These are phyloP conservation scores for Gracilaria gracilis DNA, from an alignment of 23 red algal genomes.

Conservation along the genomic window DNA sequence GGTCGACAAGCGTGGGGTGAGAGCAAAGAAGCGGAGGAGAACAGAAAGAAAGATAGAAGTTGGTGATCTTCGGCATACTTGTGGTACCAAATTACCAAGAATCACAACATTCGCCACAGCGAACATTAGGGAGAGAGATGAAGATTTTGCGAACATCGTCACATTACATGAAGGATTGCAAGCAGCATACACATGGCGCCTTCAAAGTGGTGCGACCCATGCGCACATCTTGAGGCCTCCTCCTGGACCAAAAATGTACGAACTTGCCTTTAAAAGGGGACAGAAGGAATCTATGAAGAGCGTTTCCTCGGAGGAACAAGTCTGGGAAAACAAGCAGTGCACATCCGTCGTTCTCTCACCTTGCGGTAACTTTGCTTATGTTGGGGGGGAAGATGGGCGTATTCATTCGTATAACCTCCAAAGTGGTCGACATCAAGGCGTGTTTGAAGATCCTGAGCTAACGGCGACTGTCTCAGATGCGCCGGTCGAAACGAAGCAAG, in stretches of 20 bases:
- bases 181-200: slow-evolving; percentile 87
- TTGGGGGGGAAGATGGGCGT: slow-evolving; percentile 76
- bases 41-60: slow-evolving; percentile 52
- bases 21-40: slow-evolving; percentile 37
- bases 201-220: slow-evolving; percentile 66
- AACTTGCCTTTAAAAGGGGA: slow-evolving; percentile 46
- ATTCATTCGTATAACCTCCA: slow-evolving; percentile 90
- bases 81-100: slow-evolving; percentile 53
- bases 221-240: slow-evolving; percentile 63
- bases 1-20: not conserved
- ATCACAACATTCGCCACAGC: slow-evolving; percentile 68
- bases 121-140: slow-evolving; percentile 65
- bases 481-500: not conserved
- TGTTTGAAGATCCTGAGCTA: slow-evolving; percentile 41
- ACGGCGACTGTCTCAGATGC: not conserved
- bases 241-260: slow-evolving; percentile 6
- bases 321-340: not conserved
- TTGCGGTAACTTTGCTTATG: slow-evolving; percentile 86
- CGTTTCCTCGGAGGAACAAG: not conserved
- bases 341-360: slow-evolving; percentile 79
- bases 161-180: slow-evolving; percentile 72
- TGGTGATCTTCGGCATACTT: slow-evolving; percentile 24
- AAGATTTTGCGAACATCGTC: slow-evolving; percentile 90
- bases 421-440: slow-evolving; percentile 79
- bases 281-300: slow-evolving; percentile 28